Evolutionary conservation across 2,329 filamentous ascomycete genomes (phyloP).

Genomic region (Macroventuria anomochaeta): DNA sequence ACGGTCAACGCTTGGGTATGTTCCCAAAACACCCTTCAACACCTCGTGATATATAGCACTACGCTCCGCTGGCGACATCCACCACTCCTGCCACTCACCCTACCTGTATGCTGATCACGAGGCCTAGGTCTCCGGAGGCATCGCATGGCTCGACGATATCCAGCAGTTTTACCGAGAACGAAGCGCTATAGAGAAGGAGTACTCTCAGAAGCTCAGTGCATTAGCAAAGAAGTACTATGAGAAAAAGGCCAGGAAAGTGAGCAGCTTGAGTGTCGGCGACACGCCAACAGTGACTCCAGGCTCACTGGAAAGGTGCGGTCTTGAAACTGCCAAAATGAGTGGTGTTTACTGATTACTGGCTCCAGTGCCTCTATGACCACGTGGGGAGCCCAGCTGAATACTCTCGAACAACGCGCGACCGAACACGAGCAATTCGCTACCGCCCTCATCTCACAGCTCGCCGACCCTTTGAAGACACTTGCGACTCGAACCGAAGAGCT

Average conservation of each 20-base stretch:
- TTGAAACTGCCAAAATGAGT: neutral
- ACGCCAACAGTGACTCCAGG: conserved; percentile 92
- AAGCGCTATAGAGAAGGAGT: conserved; percentile 94
- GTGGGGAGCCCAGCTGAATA: conserved; percentile 92
- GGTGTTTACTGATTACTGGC: conserved; percentile 29
- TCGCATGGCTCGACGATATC: conserved; percentile 94
- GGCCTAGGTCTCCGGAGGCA: conserved; percentile 75
- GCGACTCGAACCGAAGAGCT: conserved; percentile 83
- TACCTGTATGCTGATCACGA: conserved; percentile 31
- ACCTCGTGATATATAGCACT: neutral
- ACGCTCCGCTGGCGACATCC: conserved; percentile 16
- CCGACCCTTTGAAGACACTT: conserved; percentile 82
- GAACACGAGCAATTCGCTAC: conserved; percentile 88
- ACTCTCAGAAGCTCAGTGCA: conserved; percentile 83
- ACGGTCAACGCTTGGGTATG: conserved; percentile 86
- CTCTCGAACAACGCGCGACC: conserved; percentile 82
- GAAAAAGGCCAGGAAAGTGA: conserved; percentile 90
- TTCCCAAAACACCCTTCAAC: conserved; percentile 18
- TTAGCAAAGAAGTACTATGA: conserved; percentile 97
- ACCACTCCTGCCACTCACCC: conserved; percentile 1
- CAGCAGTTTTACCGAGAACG: conserved; percentile 97
- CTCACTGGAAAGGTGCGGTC: conserved; percentile 79
- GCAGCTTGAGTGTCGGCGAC: conserved; percentile 89
- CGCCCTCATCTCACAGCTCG: conserved; percentile 79
- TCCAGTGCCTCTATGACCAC: conserved; percentile 91